A percentile compares a stretch with the other conserved stretches of the same genome.
phyloP scores from a whole-genome alignment of 306 rosid species.

The Gleditsia sinensis region DNA sequence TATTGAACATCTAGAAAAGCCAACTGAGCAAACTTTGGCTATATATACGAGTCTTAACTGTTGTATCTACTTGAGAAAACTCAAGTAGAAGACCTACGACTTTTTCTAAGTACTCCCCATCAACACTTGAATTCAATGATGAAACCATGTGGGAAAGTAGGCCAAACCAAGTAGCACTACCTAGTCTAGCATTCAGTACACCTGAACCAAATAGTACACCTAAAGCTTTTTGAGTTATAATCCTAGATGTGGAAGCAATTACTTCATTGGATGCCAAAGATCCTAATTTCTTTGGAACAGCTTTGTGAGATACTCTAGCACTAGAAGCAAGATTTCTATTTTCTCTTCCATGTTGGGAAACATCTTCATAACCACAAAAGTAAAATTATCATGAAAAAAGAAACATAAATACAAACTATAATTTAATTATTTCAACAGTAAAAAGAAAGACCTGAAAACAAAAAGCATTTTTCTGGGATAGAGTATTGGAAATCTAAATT shows the following conservation, averaged over 20 bases:
- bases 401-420: conserved; percentile 24
- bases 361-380: conserved; percentile 64
- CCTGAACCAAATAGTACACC: conserved; percentile 99
- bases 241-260: conserved; percentile 83
- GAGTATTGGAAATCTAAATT: too few relatives aligned
- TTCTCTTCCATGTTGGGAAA: conserved; percentile 94
- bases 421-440: neutral
- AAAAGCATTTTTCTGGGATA: neutral
- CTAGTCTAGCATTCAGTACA: conserved; percentile 95
- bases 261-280: conserved; percentile 66
- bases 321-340: conserved; percentile 74
- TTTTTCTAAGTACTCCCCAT: conserved; percentile 91
- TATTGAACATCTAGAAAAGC: conserved; percentile 98
- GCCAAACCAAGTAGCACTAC: conserved; percentile 98
- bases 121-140: conserved; percentile 89
- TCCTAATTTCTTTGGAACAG: conserved; percentile 71
- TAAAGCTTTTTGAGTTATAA: conserved; percentile 92
- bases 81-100: conserved; percentile 98
- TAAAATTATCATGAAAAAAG: conserved; percentile 22
- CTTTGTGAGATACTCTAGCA: conserved; percentile 73
- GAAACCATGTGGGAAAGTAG: conserved; percentile 95
- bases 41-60: conserved; percentile 88
- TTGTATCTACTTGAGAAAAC: conserved; percentile 96
- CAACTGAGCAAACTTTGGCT: conserved; percentile 99
- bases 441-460: conserved; percentile 7